A percentile compares a stretch with the other conserved stretches of the same genome.
These are phyloP conservation scores for Fulvia fulva DNA, from an alignment of 2,329 filamentous ascomycete genomes.

Conservation along the genomic window DNA sequence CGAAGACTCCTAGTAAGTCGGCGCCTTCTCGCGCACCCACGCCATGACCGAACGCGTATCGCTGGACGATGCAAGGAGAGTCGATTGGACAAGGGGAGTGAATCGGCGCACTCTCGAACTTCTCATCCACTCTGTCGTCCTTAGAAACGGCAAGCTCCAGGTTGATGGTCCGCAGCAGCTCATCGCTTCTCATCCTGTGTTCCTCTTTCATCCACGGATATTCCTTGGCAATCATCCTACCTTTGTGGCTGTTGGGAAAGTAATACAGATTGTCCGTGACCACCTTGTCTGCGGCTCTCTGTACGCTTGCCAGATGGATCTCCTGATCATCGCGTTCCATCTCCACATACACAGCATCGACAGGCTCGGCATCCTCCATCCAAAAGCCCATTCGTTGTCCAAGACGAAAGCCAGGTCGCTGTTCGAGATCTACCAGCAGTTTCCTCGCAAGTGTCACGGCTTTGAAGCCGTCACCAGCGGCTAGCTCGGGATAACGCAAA, in stretches of 20 bases:
- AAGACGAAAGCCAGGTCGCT: slow-evolving; percentile 15
- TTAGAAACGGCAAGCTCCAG: slow-evolving; percentile 14
- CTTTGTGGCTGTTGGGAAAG: slow-evolving; percentile 14
- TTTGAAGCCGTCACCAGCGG: slow-evolving; percentile 28
- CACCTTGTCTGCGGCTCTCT: slow-evolving; percentile 13
- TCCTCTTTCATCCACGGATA: slow-evolving; percentile 30
- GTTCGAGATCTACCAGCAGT: slow-evolving; percentile 9
- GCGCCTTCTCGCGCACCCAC: slow-evolving; percentile 9
- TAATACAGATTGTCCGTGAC: slow-evolving; percentile 13
- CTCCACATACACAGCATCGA: slow-evolving; percentile 2
- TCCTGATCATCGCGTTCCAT: slow-evolving; percentile 4
- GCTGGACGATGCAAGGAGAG: slow-evolving; percentile 13
- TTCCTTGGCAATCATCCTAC: slow-evolving; percentile 16
- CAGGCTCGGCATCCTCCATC: slow-evolving; percentile 22
- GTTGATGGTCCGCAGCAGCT: slow-evolving; percentile 11
- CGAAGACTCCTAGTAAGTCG: slow-evolving; percentile 29
- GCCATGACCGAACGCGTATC: slow-evolving; percentile 23
- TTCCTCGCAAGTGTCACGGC: slow-evolving; percentile 19
- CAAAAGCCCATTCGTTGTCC: slow-evolving; percentile 27
- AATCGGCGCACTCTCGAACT: neutral
- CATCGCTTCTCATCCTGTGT: slow-evolving; percentile 9
- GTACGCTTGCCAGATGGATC: slow-evolving; percentile 9
- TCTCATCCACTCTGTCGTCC: neutral
- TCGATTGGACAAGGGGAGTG: neutral
- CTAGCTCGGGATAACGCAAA: slow-evolving; percentile 29